phyloP scores from a whole-genome alignment of 176 grass and related monocot genomes.

The Poa pratensis region DNA sequence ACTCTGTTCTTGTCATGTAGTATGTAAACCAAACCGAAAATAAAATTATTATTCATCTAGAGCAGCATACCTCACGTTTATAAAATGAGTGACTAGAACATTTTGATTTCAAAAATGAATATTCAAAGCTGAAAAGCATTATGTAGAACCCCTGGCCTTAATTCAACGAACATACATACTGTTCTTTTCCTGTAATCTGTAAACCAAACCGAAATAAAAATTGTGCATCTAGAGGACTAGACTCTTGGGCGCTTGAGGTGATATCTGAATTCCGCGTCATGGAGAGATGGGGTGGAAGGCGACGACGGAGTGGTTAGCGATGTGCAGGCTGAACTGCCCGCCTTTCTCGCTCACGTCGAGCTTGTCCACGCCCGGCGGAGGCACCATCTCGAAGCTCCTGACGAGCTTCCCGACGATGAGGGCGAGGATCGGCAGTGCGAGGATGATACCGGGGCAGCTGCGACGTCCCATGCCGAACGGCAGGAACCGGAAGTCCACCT shows the following conservation, averaged over 20 bases:
- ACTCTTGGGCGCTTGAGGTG: not conserved
- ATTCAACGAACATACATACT: not conserved
- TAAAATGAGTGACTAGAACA: no score
- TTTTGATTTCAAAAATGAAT: not conserved
- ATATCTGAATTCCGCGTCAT: not conserved
- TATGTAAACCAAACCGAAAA: no score
- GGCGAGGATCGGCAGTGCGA: slow-evolving; percentile 76
- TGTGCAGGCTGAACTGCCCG: slow-evolving; percentile 90
- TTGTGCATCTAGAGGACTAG: not conserved
- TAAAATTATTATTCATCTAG: no score
- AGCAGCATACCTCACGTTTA: no score
- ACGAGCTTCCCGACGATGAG: slow-evolving; percentile 72
- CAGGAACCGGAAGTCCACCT: slow-evolving; percentile 84
- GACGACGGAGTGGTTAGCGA: slow-evolving; percentile 43
- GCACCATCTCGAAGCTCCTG: slow-evolving; percentile 71
- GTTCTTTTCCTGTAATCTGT: not conserved
- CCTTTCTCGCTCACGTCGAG: slow-evolving; percentile 55
- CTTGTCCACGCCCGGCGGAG: slow-evolving; percentile 57
- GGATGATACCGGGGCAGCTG: slow-evolving; percentile 87
- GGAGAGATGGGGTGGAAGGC: not conserved
- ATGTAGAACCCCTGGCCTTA: no score
- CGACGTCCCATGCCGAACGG: slow-evolving; percentile 78
- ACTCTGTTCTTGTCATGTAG: no score
- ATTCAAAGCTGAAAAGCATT: not conserved
- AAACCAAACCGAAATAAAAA: not conserved